A percentile compares a stretch with the other conserved stretches of the same genome.
Evolutionary conservation across 345 rosid genomes (phyloP).

Genomic region (Dimocarpus longan): DNA sequence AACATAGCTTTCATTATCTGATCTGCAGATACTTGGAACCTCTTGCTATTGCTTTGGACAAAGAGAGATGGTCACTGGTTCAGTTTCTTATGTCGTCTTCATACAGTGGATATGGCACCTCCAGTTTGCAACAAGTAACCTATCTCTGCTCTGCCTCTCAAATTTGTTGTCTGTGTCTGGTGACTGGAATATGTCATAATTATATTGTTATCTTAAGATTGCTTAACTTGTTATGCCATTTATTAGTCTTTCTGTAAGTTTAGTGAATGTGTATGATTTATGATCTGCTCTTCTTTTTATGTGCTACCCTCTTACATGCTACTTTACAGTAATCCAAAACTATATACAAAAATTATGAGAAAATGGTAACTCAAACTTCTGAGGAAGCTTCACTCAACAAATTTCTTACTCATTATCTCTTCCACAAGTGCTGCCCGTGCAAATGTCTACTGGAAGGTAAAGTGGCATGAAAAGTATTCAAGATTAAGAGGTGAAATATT

Average conservation of each 20-base stretch:
- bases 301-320: neutral
- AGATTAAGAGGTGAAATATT: neutral
- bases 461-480: neutral
- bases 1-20: slow-evolving; percentile 11
- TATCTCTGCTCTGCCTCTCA: slow-evolving; percentile 4
- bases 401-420: neutral
- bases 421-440: neutral
- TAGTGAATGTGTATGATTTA: neutral
- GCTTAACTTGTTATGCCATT: neutral
- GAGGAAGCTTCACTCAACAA: neutral
- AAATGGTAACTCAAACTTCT: neutral
- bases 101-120: slow-evolving; percentile 84
- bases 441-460: neutral
- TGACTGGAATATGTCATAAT: neutral
- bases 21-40: slow-evolving; percentile 85
- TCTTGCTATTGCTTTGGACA: slow-evolving; percentile 87
- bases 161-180: neutral
- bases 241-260: neutral
- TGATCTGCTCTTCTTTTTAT: neutral
- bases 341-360: neutral
- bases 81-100: slow-evolving; percentile 89
- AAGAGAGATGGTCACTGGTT: slow-evolving; percentile 95
- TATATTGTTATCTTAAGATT: neutral
- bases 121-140: slow-evolving; percentile 88
- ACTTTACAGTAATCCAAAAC: neutral